Evolutionary conservation across 169 alveolate species (phyloP).

Genomic region (Eimeria zaria): DNA sequence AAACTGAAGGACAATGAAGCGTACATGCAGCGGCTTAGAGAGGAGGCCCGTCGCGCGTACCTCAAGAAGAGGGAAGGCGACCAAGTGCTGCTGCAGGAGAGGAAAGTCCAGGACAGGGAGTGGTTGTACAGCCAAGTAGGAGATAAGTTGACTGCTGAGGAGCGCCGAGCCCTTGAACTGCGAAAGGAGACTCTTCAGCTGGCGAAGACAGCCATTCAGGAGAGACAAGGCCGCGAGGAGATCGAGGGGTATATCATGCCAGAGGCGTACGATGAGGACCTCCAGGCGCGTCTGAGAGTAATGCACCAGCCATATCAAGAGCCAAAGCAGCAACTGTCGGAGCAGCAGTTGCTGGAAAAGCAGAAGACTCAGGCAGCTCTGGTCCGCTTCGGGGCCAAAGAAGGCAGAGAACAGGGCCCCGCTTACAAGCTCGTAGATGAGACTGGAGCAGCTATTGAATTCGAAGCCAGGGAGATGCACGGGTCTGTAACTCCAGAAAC

Average conservation of each 20-base stretch:
- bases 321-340: slow-evolving; percentile 78
- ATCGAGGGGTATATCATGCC: slow-evolving; percentile 85
- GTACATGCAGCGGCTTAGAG: slow-evolving; percentile 82
- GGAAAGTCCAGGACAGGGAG: slow-evolving; percentile 94
- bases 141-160: slow-evolving; percentile 91
- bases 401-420: slow-evolving; percentile 58
- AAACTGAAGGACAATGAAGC: slow-evolving; percentile 67
- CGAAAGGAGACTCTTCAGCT: slow-evolving; percentile 93
- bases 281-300: slow-evolving; percentile 79
- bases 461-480: slow-evolving; percentile 79
- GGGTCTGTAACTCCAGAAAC: slow-evolving; percentile 40
- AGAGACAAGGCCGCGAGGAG: slow-evolving; percentile 86
- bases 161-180: slow-evolving; percentile 90
- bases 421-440: slow-evolving; percentile 80
- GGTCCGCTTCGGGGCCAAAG: slow-evolving; percentile 82
- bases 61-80: slow-evolving; percentile 97
- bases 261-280: slow-evolving; percentile 85
- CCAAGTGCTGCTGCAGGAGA: slow-evolving; percentile 96
- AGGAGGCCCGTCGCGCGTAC: slow-evolving; percentile 95
- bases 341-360: slow-evolving; percentile 82
- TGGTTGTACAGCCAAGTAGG: slow-evolving; percentile 89
- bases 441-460: slow-evolving; percentile 68
- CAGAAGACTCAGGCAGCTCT: slow-evolving; percentile 83
- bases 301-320: slow-evolving; percentile 81
- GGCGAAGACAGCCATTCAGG: slow-evolving; percentile 94